Base-by-base conservation (phyloP, 768 basidiomycete genomes). In the Tephrocybe sp. region DNA sequence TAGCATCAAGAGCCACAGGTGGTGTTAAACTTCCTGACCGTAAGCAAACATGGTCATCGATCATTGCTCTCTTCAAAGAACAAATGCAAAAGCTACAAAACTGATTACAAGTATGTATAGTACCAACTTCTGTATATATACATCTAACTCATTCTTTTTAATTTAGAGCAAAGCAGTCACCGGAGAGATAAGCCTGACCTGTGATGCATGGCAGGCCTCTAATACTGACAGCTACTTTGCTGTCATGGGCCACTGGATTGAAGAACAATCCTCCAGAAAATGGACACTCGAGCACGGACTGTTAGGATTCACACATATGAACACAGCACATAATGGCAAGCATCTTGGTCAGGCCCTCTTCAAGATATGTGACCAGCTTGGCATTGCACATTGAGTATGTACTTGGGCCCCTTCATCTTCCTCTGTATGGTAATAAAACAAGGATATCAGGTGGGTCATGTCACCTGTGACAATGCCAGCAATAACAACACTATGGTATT, bases 201-300 rank as follows among this genome's bases (percentile, higher is more conserved):
- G 67, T 49, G 68, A 77, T 48, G 68, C 63, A 1, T 76, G 73
- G 74, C 70, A 73, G 41, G 76, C 75, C 0, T 53, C 42, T 6
- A 75, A 74, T 50, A 53, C 44, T 0, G 67, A 74, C 44, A 60
- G 59, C 0, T 76, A 75, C 55, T 72, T 75, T 50, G 69, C 68
- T 0, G 65, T 75, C 7, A 74, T 69, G 0, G 67, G 59, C 0
- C 68, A 70, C 48, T 74, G 69, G 68, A 64, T 74, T 36, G 67
- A 75, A 54, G 68, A 70, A 56, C 26, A 8, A 0, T 14, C 43
- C 0, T 38, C 56, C 4, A 44, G 51, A 11, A 25, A 50, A n/a
- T 75, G 70, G 70, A 48, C 50, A 20, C 57, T 70, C 7, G 42
- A 71, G 17, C 51, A 30, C 6, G 64, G 68, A 0, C 58, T 78